Evolutionary conservation across 139 green algal genomes (phyloP).

Genomic region (Chlorella sp.): DNA sequence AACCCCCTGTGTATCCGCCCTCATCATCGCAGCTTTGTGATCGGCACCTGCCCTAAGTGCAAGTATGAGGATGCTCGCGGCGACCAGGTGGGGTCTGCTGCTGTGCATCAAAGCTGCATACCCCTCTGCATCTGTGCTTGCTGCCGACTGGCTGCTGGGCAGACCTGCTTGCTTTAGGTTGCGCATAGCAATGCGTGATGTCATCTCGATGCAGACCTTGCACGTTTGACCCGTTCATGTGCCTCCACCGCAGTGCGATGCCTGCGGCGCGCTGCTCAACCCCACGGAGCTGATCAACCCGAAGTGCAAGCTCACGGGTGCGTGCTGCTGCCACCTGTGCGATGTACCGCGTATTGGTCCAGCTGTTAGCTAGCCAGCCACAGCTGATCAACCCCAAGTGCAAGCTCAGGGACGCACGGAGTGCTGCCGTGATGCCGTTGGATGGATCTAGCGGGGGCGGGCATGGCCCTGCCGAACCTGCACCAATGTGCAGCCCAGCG

Average conservation of each 20-base stretch:
- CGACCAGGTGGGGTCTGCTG: constrained; percentile 55
- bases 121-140: neutral
- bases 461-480: too few species aligned
- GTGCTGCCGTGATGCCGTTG: too few species aligned
- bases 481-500: too few species aligned
- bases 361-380: neutral
- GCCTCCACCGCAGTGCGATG: constrained; percentile 78
- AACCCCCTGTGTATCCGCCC: neutral
- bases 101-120: neutral
- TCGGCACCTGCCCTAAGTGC: constrained; percentile 95
- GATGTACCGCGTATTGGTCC: too few species aligned
- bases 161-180: too few species aligned
- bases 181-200: too few species aligned
- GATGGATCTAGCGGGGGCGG: too few species aligned
- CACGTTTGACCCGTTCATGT: too few species aligned
- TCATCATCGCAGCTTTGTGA: constrained; percentile 75
- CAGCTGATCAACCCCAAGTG: constrained; percentile 93
- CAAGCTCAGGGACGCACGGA: constrained; percentile 74
- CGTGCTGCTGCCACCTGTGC: too few species aligned
- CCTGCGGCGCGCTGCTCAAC: constrained; percentile 92
- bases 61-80: constrained; percentile 74
- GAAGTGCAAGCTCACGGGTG: constrained; percentile 87
- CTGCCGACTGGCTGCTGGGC: neutral
- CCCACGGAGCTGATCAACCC: constrained; percentile 93
- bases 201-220: too few species aligned